phyloP scores from a whole-genome alignment of 352 stramenopile species.

The Phytophthora europaea region DNA sequence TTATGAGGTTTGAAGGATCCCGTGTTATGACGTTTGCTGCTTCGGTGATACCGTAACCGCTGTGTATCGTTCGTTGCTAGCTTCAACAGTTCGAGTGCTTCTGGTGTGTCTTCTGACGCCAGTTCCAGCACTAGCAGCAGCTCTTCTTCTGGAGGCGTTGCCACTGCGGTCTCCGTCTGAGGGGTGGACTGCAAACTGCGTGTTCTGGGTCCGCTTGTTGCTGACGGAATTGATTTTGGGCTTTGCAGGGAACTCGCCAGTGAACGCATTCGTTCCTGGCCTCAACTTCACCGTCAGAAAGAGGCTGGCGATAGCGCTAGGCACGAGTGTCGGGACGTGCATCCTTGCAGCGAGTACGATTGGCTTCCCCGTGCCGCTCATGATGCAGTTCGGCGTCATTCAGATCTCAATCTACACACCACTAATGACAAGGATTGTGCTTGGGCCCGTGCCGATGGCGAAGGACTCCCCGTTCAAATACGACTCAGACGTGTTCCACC shows the following conservation, averaged over 20 bases:
- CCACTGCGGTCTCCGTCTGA: neutral
- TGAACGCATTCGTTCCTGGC: neutral
- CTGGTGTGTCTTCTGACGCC: slow-evolving; percentile 1
- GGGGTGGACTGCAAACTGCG: neutral
- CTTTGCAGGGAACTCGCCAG: slow-evolving; percentile 3
- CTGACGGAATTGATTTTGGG: slow-evolving; percentile 2
- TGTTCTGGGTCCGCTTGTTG: neutral
- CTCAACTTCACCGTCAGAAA: slow-evolving; percentile 3
- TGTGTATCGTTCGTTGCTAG: no score
- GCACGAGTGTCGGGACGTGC: neutral
- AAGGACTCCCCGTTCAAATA: slow-evolving; percentile 8
- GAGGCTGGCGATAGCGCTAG: neutral
- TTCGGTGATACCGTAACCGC: no score
- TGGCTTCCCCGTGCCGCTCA: slow-evolving; percentile 9
- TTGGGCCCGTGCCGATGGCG: slow-evolving; percentile 16
- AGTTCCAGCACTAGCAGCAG: neutral
- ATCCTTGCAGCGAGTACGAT: neutral
- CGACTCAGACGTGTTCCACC: slow-evolving; percentile 1
- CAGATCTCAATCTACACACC: slow-evolving; percentile 6
- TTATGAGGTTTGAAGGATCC: no score
- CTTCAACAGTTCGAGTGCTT: neutral
- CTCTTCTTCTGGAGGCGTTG: neutral
- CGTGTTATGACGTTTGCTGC: no score
- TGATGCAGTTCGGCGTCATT: slow-evolving; percentile 7
- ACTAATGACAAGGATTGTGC: slow-evolving; percentile 4